A percentile compares a stretch with the other conserved stretches of the same genome.
phyloP scores from a whole-genome alignment of 768 basidiomycete genomes.

The Auricularia auricula-judae region DNA sequence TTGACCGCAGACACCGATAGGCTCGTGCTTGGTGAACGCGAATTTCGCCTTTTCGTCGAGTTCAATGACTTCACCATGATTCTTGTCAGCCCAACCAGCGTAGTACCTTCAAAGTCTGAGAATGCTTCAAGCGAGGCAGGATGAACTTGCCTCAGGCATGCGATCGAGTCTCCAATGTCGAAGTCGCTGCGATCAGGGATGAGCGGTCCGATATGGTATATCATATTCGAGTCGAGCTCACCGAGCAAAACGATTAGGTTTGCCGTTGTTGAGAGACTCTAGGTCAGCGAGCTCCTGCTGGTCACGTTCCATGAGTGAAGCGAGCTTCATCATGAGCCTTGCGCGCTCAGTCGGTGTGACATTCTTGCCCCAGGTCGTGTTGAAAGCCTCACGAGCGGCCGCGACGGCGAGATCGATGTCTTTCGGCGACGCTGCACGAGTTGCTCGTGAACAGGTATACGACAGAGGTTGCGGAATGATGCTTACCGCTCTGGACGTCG shows the following conservation, averaged over 20 bases:
- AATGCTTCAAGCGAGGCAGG: background rate
- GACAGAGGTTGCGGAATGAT: conserved; percentile 1
- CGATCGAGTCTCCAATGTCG: conserved; percentile 40
- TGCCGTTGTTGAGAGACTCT: conserved; percentile 55
- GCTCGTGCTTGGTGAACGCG: conserved; percentile 60
- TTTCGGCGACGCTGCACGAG: conserved; percentile 29
- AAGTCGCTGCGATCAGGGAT: conserved; percentile 33
- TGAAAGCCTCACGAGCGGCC: conserved; percentile 51
- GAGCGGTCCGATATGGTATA: conserved; percentile 34
- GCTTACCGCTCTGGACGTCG: background rate
- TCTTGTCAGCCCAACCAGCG: conserved; percentile 85
- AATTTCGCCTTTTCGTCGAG: conserved; percentile 40
- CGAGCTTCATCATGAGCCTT: conserved; percentile 49
- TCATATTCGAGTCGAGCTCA: conserved; percentile 10
- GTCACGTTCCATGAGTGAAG: conserved; percentile 50
- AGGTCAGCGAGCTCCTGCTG: conserved; percentile 57
- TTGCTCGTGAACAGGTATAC: conserved; percentile 27
- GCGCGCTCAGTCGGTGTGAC: conserved; percentile 40
- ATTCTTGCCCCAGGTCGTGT: conserved; percentile 61
- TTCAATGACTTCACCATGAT: conserved; percentile 66
- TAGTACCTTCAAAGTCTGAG: conserved; percentile 42
- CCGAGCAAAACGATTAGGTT: conserved; percentile 21
- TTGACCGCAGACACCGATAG: conserved; percentile 37
- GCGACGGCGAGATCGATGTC: conserved; percentile 73
- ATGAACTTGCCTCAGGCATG: conserved; percentile 28